phyloP scores from a whole-genome alignment of 2,329 filamentous ascomycete species.

The Trichoderma lentiforme region DNA sequence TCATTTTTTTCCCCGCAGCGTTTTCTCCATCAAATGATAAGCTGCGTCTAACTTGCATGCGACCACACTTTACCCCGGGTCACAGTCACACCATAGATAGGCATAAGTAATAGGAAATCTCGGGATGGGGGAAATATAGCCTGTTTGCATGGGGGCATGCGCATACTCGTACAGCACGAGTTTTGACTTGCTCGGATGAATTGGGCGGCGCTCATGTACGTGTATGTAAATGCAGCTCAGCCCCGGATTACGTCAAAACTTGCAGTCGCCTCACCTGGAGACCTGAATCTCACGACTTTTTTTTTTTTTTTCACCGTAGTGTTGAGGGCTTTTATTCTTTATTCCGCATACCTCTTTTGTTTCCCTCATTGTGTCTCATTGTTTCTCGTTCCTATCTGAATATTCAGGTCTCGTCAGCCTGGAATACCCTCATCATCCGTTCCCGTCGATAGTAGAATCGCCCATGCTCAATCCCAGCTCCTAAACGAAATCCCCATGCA shows the following conservation, averaged over 20 bases:
- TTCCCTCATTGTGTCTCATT: background rate
- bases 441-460: background rate
- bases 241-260: background rate
- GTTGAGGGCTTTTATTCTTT: background rate
- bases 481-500: background rate
- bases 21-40: background rate
- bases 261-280: background rate
- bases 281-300: background rate
- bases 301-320: background rate
- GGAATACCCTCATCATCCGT: background rate
- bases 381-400: background rate
- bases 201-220: background rate
- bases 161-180: background rate
- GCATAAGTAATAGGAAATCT: background rate
- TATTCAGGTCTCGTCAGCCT: background rate
- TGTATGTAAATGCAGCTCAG: background rate
- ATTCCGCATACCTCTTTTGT: background rate
- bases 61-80: background rate
- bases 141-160: background rate
- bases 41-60: background rate
- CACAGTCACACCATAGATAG: background rate
- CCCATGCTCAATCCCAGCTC: background rate
- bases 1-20: background rate
- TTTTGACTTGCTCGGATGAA: background rate
- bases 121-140: background rate